phyloP scores from a whole-genome alignment of 2,329 filamentous ascomycete genomes.

The Podosphaera fusca region DNA sequence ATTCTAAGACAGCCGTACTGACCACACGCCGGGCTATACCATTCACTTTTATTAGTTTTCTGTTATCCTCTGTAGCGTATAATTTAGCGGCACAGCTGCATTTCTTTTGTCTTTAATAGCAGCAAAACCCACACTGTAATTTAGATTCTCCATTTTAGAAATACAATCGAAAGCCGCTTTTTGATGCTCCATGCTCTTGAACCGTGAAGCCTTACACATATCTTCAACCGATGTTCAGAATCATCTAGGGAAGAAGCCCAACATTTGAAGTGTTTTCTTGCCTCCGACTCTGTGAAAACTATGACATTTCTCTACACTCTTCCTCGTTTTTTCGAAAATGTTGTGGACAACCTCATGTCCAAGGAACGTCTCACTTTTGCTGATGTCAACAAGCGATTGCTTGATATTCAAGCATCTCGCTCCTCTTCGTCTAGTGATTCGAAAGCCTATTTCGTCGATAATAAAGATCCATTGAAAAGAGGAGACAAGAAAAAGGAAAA shows the following conservation, averaged over 20 bases:
- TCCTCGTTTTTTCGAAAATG: not conserved
- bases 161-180: too few species aligned
- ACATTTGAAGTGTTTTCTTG: not conserved
- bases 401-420: not conserved
- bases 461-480: not conserved
- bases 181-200: too few species aligned
- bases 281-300: constrained; percentile 1
- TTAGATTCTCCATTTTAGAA: too few species aligned
- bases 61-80: too few species aligned
- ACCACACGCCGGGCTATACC: too few species aligned
- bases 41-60: too few species aligned
- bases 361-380: not conserved
- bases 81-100: too few species aligned
- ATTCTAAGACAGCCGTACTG: too few species aligned
- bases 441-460: not conserved
- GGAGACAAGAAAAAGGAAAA: not conserved
- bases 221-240: not conserved
- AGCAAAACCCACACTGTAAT: too few species aligned
- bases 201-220: too few species aligned
- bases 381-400: not conserved
- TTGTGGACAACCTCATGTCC: constrained; percentile 1
- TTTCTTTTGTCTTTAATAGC: too few species aligned
- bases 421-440: not conserved
- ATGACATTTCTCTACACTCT: constrained; percentile 1
- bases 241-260: not conserved